Evolutionary conservation across 805 yeast genomes (phyloP).

Genomic region (Candida ulmi): DNA sequence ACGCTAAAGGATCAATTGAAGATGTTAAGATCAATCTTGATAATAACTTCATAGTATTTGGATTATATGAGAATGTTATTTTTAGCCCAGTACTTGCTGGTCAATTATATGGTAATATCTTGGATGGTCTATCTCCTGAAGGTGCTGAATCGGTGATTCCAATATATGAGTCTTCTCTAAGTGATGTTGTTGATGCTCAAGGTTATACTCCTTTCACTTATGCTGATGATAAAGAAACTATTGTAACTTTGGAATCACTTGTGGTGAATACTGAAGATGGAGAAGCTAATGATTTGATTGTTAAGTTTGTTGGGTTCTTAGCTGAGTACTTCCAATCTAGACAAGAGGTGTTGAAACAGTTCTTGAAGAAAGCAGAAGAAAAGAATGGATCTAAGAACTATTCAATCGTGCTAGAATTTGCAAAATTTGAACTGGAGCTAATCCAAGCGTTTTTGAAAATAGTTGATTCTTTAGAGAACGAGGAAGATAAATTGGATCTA

Average conservation of each 20-base stretch:
- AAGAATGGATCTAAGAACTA: background rate
- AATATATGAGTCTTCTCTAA: constrained; percentile 14
- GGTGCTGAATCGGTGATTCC: constrained; percentile 9
- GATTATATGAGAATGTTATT: constrained; percentile 21
- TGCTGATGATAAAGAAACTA: background rate
- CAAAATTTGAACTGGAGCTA: constrained; percentile 12
- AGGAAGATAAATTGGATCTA: constrained; percentile 14
- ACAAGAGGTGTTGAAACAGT: constrained; percentile 1
- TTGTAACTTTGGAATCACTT: background rate
- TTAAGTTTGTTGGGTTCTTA: constrained; percentile 16
- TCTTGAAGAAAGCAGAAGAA: background rate
- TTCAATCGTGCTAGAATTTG: constrained; percentile 16
- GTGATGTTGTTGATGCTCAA: constrained; percentile 17
- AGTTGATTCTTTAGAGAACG: background rate
- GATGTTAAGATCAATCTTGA: constrained; percentile 24
- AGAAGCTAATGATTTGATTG: constrained; percentile 16
- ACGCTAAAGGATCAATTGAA: constrained; percentile 8
- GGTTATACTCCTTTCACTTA: constrained; percentile 16
- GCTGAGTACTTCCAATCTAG: constrained; percentile 11
- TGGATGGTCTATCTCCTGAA: constrained; percentile 6
- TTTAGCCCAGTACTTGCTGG: constrained; percentile 16
- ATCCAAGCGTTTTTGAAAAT: constrained; percentile 5
- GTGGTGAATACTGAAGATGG: constrained; percentile 1
- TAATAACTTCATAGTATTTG: constrained; percentile 29
- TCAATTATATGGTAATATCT: constrained; percentile 8